Conservation (phyloP, 2,329 filamentous ascomycete genomes). For the Macroventuria anomochaeta region DNA sequence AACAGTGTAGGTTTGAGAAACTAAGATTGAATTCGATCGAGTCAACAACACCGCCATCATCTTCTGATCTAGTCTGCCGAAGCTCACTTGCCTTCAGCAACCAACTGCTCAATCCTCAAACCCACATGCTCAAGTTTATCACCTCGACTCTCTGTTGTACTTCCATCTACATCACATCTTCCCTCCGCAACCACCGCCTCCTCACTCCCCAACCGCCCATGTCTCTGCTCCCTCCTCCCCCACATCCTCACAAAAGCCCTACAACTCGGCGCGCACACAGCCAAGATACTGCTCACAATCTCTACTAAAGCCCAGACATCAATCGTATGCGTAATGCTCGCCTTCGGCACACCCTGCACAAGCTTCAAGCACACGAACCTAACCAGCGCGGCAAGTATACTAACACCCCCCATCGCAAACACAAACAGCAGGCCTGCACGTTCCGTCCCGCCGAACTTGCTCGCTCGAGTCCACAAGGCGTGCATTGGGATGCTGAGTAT, state of each 20-base stretch:
- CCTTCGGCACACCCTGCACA: constrained; percentile 25
- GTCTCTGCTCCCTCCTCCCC: neutral
- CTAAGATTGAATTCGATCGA: too few relatives aligned
- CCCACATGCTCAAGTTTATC: too few relatives aligned
- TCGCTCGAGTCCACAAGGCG: constrained; percentile 20
- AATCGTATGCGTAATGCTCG: constrained; percentile 42
- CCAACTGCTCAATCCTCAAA: neutral
- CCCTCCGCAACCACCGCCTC: too few relatives aligned
- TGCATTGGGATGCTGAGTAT: constrained; percentile 38
- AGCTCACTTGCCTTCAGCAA: neutral
- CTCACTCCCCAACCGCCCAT: neutral
- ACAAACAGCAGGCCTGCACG: constrained; percentile 34
- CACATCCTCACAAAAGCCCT: constrained; percentile 4
- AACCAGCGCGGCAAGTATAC: constrained; percentile 35
- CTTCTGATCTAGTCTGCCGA: too few relatives aligned
- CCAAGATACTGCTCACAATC: constrained; percentile 37
- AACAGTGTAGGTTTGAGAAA: too few relatives aligned
- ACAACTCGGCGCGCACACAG: constrained; percentile 36
- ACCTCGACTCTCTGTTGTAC: too few relatives aligned
- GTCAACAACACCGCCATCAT: too few relatives aligned
- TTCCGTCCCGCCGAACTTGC: constrained; percentile 15
- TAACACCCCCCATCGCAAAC: constrained; percentile 34
- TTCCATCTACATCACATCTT: neutral
- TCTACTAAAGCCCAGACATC: constrained; percentile 44
- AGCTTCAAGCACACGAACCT: constrained; percentile 38